Percentiles rank a stretch among this genome's conserved stretches.
Conservation (phyloP, 2,329 filamentous ascomycete genomes). For the Sarocladium strictum region DNA sequence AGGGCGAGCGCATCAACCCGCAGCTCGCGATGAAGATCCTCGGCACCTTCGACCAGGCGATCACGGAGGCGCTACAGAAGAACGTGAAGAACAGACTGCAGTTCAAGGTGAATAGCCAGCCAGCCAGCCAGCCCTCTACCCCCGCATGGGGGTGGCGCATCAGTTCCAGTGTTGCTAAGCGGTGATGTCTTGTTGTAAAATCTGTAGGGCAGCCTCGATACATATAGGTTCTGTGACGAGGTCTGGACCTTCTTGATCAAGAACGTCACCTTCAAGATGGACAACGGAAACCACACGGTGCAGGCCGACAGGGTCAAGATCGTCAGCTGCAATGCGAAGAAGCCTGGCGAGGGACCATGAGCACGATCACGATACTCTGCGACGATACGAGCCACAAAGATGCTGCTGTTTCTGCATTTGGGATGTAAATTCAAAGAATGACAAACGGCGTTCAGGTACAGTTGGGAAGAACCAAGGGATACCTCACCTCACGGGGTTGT, state of each 20-base stretch:
- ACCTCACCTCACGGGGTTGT: not conserved
- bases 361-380: not conserved
- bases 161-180: not conserved
- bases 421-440: not conserved
- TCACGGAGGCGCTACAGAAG: constrained; percentile 85
- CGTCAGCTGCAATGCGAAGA: constrained; percentile 93
- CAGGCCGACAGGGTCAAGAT: constrained; percentile 95
- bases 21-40: constrained; percentile 99
- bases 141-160: not conserved
- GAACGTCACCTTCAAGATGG: constrained; percentile 98
- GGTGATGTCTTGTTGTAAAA: not conserved
- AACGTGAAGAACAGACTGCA: constrained; percentile 86
- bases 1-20: constrained; percentile 89
- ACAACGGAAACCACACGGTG: constrained; percentile 67
- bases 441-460: not conserved
- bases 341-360: constrained; percentile 34
- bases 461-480: not conserved
- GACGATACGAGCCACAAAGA: not conserved
- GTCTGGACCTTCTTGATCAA: constrained; percentile 99
- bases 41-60: constrained; percentile 87
- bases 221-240: constrained; percentile 98
- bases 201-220: constrained; percentile 83
- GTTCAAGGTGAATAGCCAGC: constrained; percentile 71
- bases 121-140: not conserved
- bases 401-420: not conserved